phyloP scores from a whole-genome alignment of 148 eudicot species.

The Hydrangea macrophylla region DNA sequence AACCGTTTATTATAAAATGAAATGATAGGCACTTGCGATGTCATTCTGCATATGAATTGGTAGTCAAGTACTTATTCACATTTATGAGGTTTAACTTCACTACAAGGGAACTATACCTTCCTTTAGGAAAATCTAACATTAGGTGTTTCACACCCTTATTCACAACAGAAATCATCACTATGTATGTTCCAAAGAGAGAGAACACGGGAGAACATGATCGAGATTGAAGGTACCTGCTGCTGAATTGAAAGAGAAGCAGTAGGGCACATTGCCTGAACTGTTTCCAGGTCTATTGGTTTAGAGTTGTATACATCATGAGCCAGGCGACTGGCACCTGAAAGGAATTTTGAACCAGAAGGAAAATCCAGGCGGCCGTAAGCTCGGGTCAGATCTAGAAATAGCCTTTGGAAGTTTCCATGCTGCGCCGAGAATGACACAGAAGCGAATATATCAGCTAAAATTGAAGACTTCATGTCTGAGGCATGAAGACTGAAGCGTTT shows the following conservation, averaged over 20 bases:
- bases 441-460: constrained; percentile 63
- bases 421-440: constrained; percentile 66
- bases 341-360: constrained; percentile 73
- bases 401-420: constrained; percentile 80
- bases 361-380: constrained; percentile 59
- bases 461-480: constrained; percentile 43
- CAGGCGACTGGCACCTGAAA: constrained; percentile 54
- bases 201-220: neutral
- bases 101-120: neutral
- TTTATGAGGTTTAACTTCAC: neutral
- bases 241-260: constrained; percentile 63
- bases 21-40: too few species aligned
- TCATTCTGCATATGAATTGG: too few species aligned
- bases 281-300: constrained; percentile 44
- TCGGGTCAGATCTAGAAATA: constrained; percentile 66
- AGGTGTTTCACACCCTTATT: neutral
- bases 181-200: neutral
- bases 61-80: too few species aligned
- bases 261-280: constrained; percentile 61
- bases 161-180: too few species aligned
- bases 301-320: constrained; percentile 59
- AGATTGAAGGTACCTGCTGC: constrained; percentile 62
- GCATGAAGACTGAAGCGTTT: constrained; percentile 41
- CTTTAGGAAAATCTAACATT: neutral
- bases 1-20: too few species aligned